A percentile compares a stretch with the other conserved stretches of the same genome.
These are phyloP conservation scores for Metschnikowia aberdeeniae DNA, from an alignment of 805 yeast species.

Conservation along the genomic window DNA sequence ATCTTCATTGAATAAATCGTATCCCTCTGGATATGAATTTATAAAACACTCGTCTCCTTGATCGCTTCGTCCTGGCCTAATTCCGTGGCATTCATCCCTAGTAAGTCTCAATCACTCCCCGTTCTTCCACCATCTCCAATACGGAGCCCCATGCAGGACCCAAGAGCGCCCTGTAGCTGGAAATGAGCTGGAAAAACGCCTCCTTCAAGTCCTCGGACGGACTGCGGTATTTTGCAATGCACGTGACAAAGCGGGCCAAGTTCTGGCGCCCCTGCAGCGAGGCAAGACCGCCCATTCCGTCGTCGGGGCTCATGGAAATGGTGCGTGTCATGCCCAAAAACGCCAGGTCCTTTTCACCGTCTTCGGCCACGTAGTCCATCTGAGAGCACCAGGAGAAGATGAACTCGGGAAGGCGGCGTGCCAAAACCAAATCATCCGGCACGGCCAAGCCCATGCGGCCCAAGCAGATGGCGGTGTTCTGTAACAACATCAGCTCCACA, in stretches of 20 bases:
- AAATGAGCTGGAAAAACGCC: slow-evolving; percentile 42
- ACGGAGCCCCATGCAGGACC: slow-evolving; percentile 41
- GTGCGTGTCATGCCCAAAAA: slow-evolving; percentile 78
- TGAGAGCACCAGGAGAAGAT: slow-evolving; percentile 67
- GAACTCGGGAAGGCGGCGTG: slow-evolving; percentile 55
- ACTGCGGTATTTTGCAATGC: slow-evolving; percentile 52
- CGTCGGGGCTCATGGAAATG: slow-evolving; percentile 59
- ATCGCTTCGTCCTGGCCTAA: too few relatives aligned
- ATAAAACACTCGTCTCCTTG: too few relatives aligned
- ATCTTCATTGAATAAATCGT: too few relatives aligned
- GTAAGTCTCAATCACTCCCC: slow-evolving; percentile 12
- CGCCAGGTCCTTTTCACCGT: slow-evolving; percentile 85
- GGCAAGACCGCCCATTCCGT: slow-evolving; percentile 47
- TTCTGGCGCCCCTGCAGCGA: slow-evolving; percentile 44
- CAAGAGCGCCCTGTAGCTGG: slow-evolving; percentile 44
- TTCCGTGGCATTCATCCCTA: too few relatives aligned
- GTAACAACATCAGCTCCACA: slow-evolving; percentile 62
- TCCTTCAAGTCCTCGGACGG: slow-evolving; percentile 46
- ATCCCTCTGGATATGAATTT: too few relatives aligned
- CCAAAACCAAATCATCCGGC: slow-evolving; percentile 46
- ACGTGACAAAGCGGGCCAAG: slow-evolving; percentile 51
- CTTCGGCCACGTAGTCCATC: slow-evolving; percentile 64
- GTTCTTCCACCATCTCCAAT: slow-evolving; percentile 29
- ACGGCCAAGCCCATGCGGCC: slow-evolving; percentile 73
- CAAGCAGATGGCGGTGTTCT: slow-evolving; percentile 84